Evolutionary conservation across 2,329 filamentous ascomycete species (phyloP), one percentile per base, ranked within the genome.

Genomic region (Alternaria sp.): DNA sequence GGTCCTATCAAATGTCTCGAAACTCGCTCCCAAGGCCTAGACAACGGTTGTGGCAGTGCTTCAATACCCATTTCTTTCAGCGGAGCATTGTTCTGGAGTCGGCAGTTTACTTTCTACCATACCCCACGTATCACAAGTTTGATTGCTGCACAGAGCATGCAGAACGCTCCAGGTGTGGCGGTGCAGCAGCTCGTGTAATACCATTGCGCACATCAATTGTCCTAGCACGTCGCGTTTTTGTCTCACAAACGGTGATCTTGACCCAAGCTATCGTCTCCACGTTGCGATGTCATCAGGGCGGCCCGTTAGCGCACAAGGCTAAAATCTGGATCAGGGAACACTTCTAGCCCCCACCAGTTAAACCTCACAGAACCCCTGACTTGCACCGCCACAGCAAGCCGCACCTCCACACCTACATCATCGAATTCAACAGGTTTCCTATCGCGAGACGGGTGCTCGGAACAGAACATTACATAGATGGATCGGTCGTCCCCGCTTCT

Each of bases 381-480:
- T 34, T 43, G 39, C 51, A 42, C 51, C 39, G 51, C 51, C 51
- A 51, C 49, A 43, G 51, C 26, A 43, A 32, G 36, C 51, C 51
- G 26, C 26, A 43, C 51, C 51, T 53, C 38, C 51, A n/a, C 38
- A 53, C 51, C 51, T 39, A 53, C 51, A 53, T 53, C 51, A 53
- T 53, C 51, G 38, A 20, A 32, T 24, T 26, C 51, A 53, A 32
- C 51, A 43, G 51, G 51, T 53, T 53, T 53, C 26, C 36, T 34
- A 53, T 53, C 26, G 51, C 38, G 51, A 51, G n/a, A 51, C 49
- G 38, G 38, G 24, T 43, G 36, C 38, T 53, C 51, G 51, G 51
- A 53, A 42, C 36, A 43, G 26, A 53, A 32, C 36, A 28, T 53
- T 34, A 22, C 51, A 42, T 43, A 34, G 51, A 53, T 53, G 51